These are phyloP conservation scores for Mycena belliarum DNA, from an alignment of 768 basidiomycete genomes.

Conservation along the genomic window DNA sequence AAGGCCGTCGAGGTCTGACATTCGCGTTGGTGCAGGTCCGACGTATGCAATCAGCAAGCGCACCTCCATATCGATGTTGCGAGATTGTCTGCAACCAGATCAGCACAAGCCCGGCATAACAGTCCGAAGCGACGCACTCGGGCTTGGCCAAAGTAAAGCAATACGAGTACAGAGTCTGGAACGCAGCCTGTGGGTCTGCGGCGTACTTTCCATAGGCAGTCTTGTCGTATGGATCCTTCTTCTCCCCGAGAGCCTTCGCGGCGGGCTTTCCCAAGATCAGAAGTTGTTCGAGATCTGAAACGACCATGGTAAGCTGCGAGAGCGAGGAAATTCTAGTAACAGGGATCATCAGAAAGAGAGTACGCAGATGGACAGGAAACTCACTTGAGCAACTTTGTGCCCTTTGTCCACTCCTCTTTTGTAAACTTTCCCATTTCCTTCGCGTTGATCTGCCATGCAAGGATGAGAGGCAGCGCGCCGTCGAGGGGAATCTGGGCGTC, in stretches of 20 bases:
- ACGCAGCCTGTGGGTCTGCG: conserved; percentile 49
- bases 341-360: not conserved
- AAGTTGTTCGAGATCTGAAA: conserved; percentile 66
- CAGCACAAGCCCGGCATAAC: not conserved
- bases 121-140: conserved; percentile 47
- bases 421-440: conserved; percentile 74
- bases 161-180: conserved; percentile 67
- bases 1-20: conserved; percentile 67
- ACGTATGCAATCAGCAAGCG: conserved; percentile 15
- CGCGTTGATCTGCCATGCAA: conserved; percentile 74
- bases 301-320: conserved; percentile 45
- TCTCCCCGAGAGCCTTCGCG: conserved; percentile 36
- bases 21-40: not conserved
- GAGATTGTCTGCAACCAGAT: conserved; percentile 49
- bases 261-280: conserved; percentile 53
- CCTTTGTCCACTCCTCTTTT: conserved; percentile 69
- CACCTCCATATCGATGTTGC: conserved; percentile 84
- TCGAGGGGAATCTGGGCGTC: conserved; percentile 76
- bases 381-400: conserved; percentile 46
- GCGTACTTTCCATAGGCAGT: conserved; percentile 51
- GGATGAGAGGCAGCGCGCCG: conserved; percentile 66
- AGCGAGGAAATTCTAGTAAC: conserved; percentile 44
- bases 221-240: conserved; percentile 56
- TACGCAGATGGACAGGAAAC: conserved; percentile 18
- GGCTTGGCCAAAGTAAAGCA: conserved; percentile 73